Evolutionary conservation across 495 filamentous ascomycete genomes (phyloP).

Genomic region (Melanomma pulvis-pyrius): DNA sequence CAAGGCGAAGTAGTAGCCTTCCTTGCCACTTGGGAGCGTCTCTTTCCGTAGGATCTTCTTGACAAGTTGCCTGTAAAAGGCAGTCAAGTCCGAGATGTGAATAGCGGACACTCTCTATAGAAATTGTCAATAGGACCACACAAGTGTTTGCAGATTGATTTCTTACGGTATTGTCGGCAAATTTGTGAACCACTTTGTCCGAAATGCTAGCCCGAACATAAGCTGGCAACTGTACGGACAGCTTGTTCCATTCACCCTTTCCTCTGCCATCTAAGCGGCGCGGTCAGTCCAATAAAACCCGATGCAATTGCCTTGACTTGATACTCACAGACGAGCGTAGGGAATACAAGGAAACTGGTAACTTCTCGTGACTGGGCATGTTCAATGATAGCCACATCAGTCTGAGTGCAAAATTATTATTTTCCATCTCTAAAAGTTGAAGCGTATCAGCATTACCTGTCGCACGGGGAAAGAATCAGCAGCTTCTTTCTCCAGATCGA

Average conservation of each 20-base stretch:
- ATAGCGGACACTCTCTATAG: conserved; percentile 30
- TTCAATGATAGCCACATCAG: not conserved
- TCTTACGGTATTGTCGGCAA: conserved; percentile 44
- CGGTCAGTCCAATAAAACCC: not conserved
- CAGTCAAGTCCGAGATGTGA: conserved; percentile 47
- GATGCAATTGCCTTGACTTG: not conserved
- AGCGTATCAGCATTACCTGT: not conserved
- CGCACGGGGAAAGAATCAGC: conserved; percentile 37
- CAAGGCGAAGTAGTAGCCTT: conserved; percentile 48
- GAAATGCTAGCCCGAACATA: conserved; percentile 43
- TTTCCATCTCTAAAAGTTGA: not conserved
- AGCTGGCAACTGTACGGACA: conserved; percentile 46
- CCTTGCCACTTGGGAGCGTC: conserved; percentile 42
- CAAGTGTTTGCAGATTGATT: conserved; percentile 1
- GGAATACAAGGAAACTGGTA: not conserved
- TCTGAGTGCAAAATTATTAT: not conserved
- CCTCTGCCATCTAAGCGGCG: conserved; percentile 43
- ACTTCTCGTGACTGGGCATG: not conserved
- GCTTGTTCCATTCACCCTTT: conserved; percentile 46
- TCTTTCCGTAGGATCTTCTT: conserved; percentile 45
- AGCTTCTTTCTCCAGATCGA: conserved; percentile 40
- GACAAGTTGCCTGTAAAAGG: conserved; percentile 43
- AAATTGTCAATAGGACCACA: not conserved
- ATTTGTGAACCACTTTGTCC: conserved; percentile 46
- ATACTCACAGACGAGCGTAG: not conserved